Percentiles rank a stretch among this genome's conserved stretches.
Evolutionary conservation across 2,329 filamentous ascomycete species (phyloP).

Genomic region (Diaporthe humulicola): DNA sequence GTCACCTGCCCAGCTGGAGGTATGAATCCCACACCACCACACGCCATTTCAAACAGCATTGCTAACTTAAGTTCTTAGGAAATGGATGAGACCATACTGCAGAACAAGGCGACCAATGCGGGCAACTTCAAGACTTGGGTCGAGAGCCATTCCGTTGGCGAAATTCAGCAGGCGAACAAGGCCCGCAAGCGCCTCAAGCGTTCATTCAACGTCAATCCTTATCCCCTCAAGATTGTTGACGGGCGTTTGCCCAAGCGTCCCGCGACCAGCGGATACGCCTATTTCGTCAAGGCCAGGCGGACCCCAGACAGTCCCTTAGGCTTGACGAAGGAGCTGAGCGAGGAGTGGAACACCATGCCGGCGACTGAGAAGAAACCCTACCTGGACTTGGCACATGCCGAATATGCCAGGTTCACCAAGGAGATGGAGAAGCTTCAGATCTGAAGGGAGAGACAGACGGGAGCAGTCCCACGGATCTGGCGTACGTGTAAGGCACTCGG

Average conservation of each 20-base stretch:
- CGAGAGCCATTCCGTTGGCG: slow-evolving; percentile 53
- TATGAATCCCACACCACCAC: slow-evolving; percentile 48
- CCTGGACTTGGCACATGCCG: slow-evolving; percentile 48
- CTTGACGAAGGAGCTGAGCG: slow-evolving; percentile 44
- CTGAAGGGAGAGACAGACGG: neutral
- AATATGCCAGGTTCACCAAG: slow-evolving; percentile 49
- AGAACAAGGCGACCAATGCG: slow-evolving; percentile 59
- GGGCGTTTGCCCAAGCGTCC: slow-evolving; percentile 59
- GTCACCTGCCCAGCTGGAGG: slow-evolving; percentile 57
- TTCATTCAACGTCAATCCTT: slow-evolving; percentile 47
- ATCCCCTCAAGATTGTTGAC: slow-evolving; percentile 55
- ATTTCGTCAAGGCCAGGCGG: slow-evolving; percentile 55
- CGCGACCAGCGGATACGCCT: slow-evolving; percentile 48
- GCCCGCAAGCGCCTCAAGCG: slow-evolving; percentile 59
- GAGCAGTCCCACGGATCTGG: slow-evolving; percentile 1
- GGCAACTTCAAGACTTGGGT: slow-evolving; percentile 62
- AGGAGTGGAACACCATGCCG: slow-evolving; percentile 60
- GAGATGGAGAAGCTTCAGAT: slow-evolving; percentile 42
- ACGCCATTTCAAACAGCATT: neutral
- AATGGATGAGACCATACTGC: slow-evolving; percentile 49
- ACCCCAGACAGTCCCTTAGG: slow-evolving; percentile 44
- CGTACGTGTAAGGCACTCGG: slow-evolving; percentile 1
- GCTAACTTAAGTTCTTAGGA: slow-evolving; percentile 46
- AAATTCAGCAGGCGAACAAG: slow-evolving; percentile 60
- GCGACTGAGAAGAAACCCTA: slow-evolving; percentile 54